These are phyloP conservation scores for Cinnamomum chago DNA, from an alignment of 164 flowering plant species.

Conservation along the genomic window DNA sequence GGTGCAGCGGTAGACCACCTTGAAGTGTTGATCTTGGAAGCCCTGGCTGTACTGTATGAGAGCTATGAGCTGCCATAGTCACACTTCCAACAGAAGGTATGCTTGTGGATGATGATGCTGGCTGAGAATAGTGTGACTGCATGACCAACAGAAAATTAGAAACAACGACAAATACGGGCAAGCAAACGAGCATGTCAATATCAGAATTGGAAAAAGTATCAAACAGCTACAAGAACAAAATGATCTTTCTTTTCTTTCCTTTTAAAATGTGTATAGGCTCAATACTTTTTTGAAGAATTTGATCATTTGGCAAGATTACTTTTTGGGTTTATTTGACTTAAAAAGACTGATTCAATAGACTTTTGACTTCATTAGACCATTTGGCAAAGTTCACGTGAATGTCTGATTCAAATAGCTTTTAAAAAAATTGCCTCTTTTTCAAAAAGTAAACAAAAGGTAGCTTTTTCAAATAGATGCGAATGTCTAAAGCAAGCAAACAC, in stretches of 20 bases:
- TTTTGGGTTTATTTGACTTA: not conserved
- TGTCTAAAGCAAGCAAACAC: too few species aligned
- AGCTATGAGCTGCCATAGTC: conserved; percentile 38
- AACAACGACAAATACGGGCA: not conserved
- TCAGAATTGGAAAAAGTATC: not conserved
- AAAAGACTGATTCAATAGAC: too few species aligned
- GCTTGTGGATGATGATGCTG: conserved; percentile 43
- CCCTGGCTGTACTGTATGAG: conserved; percentile 51
- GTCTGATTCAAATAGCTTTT: too few species aligned
- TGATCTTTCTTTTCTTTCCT: not conserved
- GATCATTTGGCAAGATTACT: not conserved
- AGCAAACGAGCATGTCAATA: not conserved
- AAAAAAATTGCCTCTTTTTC: too few species aligned
- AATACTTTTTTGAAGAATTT: too few species aligned
- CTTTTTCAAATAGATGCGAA: too few species aligned
- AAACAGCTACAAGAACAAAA: not conserved
- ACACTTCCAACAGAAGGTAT: conserved; percentile 54
- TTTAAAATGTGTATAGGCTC: not conserved
- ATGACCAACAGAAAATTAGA: conserved; percentile 11
- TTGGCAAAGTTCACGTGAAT: too few species aligned
- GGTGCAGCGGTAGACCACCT: conserved; percentile 70
- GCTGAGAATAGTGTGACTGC: conserved; percentile 87
- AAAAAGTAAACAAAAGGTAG: too few species aligned
- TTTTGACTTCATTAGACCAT: too few species aligned
- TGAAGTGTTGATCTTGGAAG: conserved; percentile 62